Conservation (phyloP, 192 early-diverging fungal genomes). For the Coemansia sp. region DNA sequence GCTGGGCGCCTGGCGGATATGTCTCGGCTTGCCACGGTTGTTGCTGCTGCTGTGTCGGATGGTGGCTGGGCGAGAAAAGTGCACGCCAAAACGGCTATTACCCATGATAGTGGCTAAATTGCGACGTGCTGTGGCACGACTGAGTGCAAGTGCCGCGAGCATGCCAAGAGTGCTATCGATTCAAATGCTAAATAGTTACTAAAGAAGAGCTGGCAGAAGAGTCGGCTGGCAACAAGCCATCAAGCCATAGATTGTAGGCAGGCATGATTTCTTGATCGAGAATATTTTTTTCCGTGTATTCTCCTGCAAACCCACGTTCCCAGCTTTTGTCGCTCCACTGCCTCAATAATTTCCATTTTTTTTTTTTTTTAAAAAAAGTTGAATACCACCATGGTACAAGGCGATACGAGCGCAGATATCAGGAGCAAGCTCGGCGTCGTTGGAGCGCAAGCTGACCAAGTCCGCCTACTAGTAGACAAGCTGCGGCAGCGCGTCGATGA, state of each 20-base stretch:
- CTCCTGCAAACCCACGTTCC: not conserved
- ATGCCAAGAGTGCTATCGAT: not conserved
- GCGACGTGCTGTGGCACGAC: not conserved
- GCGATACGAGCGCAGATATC: conserved; percentile 6
- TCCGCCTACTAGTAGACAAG: conserved; percentile 44
- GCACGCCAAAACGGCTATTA: not conserved
- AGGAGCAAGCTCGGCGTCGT: conserved; percentile 24
- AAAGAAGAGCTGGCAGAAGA: not conserved
- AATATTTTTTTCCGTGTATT: not conserved
- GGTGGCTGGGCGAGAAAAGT: not conserved
- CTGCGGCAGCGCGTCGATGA: conserved; percentile 49
- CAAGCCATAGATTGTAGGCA: not conserved
- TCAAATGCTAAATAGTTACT: not conserved
- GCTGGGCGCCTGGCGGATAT: not conserved
- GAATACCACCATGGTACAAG: conserved; percentile 1
- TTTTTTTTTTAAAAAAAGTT: not conserved
- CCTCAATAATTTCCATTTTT: not conserved
- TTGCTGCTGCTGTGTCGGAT: not conserved
- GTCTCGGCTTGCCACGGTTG: not conserved
- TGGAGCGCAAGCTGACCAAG: conserved; percentile 41
- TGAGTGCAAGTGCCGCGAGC: not conserved
- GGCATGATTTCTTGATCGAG: conserved; percentile 1
- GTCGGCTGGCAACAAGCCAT: not conserved
- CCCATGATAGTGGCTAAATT: not conserved
- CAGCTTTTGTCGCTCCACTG: not conserved